Evolutionary conservation across 192 early-diverging fungal species (phyloP).

Genomic region (Cetraspora pellucida): DNA sequence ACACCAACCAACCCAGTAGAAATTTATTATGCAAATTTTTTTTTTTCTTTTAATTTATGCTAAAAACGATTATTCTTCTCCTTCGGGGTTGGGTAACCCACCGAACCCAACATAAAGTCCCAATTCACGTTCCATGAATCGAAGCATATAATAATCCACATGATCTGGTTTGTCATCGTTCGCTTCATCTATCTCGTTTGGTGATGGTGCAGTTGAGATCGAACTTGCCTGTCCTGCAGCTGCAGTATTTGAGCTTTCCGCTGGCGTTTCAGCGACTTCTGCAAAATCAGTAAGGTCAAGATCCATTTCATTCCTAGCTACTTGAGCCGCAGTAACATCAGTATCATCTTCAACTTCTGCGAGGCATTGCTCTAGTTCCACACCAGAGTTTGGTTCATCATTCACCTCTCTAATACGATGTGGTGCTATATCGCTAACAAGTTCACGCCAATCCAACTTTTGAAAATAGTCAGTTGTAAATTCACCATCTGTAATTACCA

Average conservation of each 20-base stretch:
- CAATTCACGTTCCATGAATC: slow-evolving; percentile 60
- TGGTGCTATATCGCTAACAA: slow-evolving; percentile 45
- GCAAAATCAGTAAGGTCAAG: slow-evolving; percentile 66
- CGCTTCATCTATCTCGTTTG: slow-evolving; percentile 6
- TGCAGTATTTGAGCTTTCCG: slow-evolving; percentile 35
- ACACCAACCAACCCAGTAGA: too few species aligned
- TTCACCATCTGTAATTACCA: slow-evolving; percentile 78
- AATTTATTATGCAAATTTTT: too few species aligned
- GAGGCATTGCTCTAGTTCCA: slow-evolving; percentile 61
- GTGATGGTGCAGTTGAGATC: slow-evolving; percentile 34
- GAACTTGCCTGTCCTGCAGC: slow-evolving; percentile 13
- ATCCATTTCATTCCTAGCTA: slow-evolving; percentile 59
- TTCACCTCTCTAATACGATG: slow-evolving; percentile 34
- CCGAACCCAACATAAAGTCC: slow-evolving; percentile 59
- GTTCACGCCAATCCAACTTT: slow-evolving; percentile 63
- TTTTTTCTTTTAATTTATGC: too few species aligned
- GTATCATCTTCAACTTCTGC: slow-evolving; percentile 66
- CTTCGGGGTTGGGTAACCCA: slow-evolving; percentile 24
- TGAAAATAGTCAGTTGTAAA: slow-evolving; percentile 69
- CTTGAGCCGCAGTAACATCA: slow-evolving; percentile 60
- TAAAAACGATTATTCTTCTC: too few species aligned
- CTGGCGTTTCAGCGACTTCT: slow-evolving; percentile 39
- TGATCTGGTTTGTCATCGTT: slow-evolving; percentile 45
- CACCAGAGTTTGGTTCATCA: slow-evolving; percentile 37
- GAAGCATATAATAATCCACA: slow-evolving; percentile 76